Conservation (phyloP, 371 early-diverging fungal genomes). For the Mortierella sp. region DNA sequence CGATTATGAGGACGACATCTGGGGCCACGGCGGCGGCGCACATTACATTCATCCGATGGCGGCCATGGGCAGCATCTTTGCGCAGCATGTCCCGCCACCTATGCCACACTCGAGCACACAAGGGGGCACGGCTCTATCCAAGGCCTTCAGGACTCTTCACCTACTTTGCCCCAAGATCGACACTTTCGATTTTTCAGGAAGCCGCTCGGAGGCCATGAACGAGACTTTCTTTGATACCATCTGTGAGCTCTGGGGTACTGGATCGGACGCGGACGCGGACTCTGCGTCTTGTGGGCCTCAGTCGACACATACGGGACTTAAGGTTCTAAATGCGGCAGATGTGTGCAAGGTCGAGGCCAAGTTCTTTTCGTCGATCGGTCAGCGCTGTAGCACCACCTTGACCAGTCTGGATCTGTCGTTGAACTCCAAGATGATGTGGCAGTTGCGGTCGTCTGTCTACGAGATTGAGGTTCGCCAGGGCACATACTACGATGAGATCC, state of each 20-base stretch:
- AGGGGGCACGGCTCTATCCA: neutral
- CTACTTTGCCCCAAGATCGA: conserved; percentile 24
- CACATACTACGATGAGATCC: conserved; percentile 18
- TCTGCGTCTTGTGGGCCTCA: neutral
- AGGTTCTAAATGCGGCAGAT: conserved; percentile 6
- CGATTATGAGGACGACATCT: neutral
- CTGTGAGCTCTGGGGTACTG: conserved; percentile 35
- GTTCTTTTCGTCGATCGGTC: conserved; percentile 19
- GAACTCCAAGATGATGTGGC: neutral
- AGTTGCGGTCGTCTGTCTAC: neutral
- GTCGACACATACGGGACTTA: neutral
- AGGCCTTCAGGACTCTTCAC: conserved; percentile 10
- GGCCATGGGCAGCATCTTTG: neutral
- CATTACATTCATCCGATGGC: neutral
- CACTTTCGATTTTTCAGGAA: conserved; percentile 32
- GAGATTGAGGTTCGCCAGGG: conserved; percentile 2
- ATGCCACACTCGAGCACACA: neutral
- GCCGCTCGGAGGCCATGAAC: conserved; percentile 16
- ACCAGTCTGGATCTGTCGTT: conserved; percentile 26
- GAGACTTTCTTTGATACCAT: conserved; percentile 11
- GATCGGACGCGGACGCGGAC: neutral
- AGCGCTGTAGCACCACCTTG: conserved; percentile 17
- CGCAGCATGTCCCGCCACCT: neutral
- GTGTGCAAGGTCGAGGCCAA: conserved; percentile 9
- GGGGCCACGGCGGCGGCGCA: neutral